These are phyloP conservation scores for Mortierella sp. DNA, from an alignment of 371 early-diverging fungal species.

Conservation along the genomic window DNA sequence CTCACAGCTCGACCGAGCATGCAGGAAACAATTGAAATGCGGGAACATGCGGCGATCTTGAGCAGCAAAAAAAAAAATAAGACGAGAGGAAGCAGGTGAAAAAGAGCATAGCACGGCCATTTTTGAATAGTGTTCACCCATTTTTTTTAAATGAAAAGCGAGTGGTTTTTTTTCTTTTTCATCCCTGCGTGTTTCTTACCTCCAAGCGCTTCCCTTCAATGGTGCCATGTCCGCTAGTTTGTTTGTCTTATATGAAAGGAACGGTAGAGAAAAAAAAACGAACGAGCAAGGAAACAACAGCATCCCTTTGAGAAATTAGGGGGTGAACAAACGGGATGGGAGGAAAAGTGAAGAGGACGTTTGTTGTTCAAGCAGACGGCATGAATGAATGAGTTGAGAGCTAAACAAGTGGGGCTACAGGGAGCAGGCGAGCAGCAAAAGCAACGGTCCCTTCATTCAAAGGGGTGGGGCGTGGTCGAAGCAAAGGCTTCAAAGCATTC, in stretches of 20 bases:
- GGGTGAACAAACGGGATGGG: neutral
- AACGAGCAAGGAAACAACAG: neutral
- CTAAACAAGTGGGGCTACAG: neutral
- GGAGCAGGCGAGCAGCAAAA: neutral
- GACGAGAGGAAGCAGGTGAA: neutral
- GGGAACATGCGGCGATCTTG: constrained; percentile 8
- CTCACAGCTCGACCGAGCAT: constrained; percentile 1
- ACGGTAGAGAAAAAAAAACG: neutral
- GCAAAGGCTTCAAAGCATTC: neutral
- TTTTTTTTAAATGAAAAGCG: constrained; percentile 2
- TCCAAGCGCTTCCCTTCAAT: neutral
- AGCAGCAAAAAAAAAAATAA: neutral
- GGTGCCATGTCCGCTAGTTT: neutral
- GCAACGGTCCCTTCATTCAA: neutral
- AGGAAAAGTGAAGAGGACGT: neutral
- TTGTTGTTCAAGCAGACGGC: neutral
- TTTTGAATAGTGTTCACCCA: neutral
- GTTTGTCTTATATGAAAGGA: neutral
- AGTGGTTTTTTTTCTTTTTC: neutral
- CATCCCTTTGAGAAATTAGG: neutral
- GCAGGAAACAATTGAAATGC: neutral
- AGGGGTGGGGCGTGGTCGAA: constrained; percentile 12
- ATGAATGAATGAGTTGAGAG: neutral
- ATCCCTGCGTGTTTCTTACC: neutral
- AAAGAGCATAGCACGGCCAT: neutral